These are phyloP conservation scores for Fonsecaea erecta DNA, from an alignment of 2,329 filamentous ascomycete species.

Conservation along the genomic window DNA sequence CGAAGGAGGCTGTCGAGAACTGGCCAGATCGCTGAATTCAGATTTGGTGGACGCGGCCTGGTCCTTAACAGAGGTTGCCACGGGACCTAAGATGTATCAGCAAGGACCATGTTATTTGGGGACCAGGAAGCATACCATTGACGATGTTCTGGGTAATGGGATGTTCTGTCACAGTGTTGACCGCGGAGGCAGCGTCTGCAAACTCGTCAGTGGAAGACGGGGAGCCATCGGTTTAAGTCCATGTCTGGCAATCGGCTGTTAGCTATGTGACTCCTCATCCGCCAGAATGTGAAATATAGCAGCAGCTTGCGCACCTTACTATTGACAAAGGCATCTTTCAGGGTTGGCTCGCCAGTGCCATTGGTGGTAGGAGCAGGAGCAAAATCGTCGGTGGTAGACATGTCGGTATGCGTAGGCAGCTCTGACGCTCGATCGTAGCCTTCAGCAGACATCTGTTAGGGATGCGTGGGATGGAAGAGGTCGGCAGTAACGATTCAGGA, in stretches of 20 bases:
- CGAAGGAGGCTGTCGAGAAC: constrained; percentile 58
- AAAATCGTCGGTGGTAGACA: constrained; percentile 16
- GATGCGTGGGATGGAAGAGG: neutral
- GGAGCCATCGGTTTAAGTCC: constrained; percentile 2
- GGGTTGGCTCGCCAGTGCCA: constrained; percentile 12
- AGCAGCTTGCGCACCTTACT: constrained; percentile 32
- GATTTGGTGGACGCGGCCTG: constrained; percentile 61
- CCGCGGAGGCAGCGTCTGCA: constrained; percentile 55
- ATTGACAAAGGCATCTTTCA: constrained; percentile 32
- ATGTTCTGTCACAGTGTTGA: constrained; percentile 55
- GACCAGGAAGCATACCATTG: constrained; percentile 31
- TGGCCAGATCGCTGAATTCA: constrained; percentile 64
- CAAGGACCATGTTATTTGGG: neutral
- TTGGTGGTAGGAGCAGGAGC: constrained; percentile 22
- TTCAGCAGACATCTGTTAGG: constrained; percentile 16
- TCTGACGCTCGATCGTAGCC: constrained; percentile 13
- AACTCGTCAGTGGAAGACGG: constrained; percentile 15
- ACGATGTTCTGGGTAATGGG: constrained; percentile 53
- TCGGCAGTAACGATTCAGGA: constrained; percentile 1
- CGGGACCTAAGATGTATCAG: constrained; percentile 51
- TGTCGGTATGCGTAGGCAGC: constrained; percentile 17
- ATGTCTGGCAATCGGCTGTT: neutral
- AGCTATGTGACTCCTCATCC: constrained; percentile 13
- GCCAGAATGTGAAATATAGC: neutral
- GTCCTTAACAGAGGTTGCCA: constrained; percentile 61